Base-by-base conservation (phyloP, 2,329 filamentous ascomycete species). In the Dothideomycetes sp. region DNA sequence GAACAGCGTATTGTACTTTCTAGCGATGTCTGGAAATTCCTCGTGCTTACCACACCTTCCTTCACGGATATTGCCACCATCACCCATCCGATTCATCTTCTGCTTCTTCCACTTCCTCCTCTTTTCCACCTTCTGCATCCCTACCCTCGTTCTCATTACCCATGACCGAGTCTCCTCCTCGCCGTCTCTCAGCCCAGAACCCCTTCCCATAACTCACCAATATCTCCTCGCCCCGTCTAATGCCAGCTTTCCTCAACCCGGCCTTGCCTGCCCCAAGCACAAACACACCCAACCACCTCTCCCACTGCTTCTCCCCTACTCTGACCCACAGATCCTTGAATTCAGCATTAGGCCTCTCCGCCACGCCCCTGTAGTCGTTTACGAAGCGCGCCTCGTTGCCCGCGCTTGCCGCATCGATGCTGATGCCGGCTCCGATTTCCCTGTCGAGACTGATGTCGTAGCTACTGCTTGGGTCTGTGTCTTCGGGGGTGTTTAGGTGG, bases 161-260 rank as follows among this genome's bases (percentile, higher is more conserved):
- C n/a, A n/a, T n/a, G n/a, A n/a, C n/a, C n/a, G n/a, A n/a, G n/a
- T n/a, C n/a, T n/a, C n/a, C n/a, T n/a, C n/a, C n/a, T n/a, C n/a
- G n/a, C n/a, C n/a, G n/a, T n/a, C 39, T 46, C 14, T 38, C 41
- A 5, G 31, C 58, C 66, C 66, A 70, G 41, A 69, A 70, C 0
- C 65, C 66, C 49, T 72, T 71, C 19, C 69, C 70, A 49, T 73
- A 73, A 47, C 61, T 69, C n/a, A 73, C 59, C 19, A 72, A 54
- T 32, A 73, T 64, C 52, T 73, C 70, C 41, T 69, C 59, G 2
- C 66, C 68, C 41, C 60, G 65, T 16, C 48, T 52, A 32, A 73
- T 65, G 2, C 69, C 69, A 16, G 58, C 60, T 27, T 61, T 58
- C 40, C 62, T 58, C 47, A 65, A 66, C 14, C 65, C 65, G 40